Base-by-base conservation (phyloP, 176 grass and related monocot species). In the Puccinellia tenuiflora region DNA sequence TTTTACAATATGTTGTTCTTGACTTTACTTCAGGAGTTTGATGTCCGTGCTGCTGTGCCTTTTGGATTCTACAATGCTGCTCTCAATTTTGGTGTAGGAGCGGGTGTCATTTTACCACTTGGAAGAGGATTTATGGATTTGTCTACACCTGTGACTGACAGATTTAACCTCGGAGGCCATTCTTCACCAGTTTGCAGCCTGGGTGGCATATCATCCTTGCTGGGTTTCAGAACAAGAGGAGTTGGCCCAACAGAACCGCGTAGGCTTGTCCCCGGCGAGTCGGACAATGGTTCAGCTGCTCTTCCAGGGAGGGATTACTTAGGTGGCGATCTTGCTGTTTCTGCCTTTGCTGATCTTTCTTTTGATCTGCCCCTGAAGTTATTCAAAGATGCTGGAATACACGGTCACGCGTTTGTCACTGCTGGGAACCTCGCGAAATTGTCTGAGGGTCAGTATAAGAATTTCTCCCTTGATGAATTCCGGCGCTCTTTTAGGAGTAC, bases 321-420 rank as follows among this genome's bases (percentile, higher is more conserved):
- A 26, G 93, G 96, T 80, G 93, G 96, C 47, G 89, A 96, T 88
- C 75, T 96, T 56, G 87, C 93, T 34, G 73, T 99, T 60, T 93
- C 91, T n/a, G 89, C 91, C 57, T 99, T 99, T 73, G 96, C 91
- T 57, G 96, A 99, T 77, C 83, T 96, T 63, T 95, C 91, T 54
- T 99, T 96, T 85, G 89, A 96, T 86, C 79, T 99, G 10, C 96
- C 93, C 75, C 68, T 92, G 51, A 93, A 89, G 54, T 6, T 93
- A 76, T 86, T 99, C 73, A 93, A 75, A 86, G 92, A 95, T 15
- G 86, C 89, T 46, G 96, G 96, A 67, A 89, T 99, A 47, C 93
- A 99, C 68, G 92, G 92, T 5, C 96, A 96, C 60, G 75, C 88
- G 42, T 99, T 99, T 78, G 3, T 96, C 51, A 83, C 91, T 37